Base-by-base conservation (phyloP, 2,329 filamentous ascomycete genomes). In the Tolypocladium cylindrosporum region DNA sequence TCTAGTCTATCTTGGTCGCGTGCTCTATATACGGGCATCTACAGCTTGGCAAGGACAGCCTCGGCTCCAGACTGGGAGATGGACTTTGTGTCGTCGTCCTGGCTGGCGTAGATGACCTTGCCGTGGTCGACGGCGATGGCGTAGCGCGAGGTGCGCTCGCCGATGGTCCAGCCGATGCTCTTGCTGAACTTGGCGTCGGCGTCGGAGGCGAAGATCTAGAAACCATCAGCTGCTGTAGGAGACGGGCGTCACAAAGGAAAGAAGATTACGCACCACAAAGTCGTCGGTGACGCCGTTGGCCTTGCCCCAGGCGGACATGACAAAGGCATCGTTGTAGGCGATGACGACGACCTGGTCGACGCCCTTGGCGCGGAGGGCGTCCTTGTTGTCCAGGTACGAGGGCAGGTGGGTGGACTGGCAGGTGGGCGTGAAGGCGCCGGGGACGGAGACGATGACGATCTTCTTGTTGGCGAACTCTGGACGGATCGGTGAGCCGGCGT, bases 261-360 rank as follows among this genome's bases (percentile, higher is more conserved):
- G 21, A 24, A 24, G 21, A 27, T 36, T 56, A 72, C 79, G 65
- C 65, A 83, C 80, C 63, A 84, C 79, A 59, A 72, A 80, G 65
- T 93, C 87, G 63, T 86, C 84, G 69, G 83, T 86, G 69, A 93
- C 79, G 56, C 81, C 80, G 76, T 95, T 93, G 69, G 91, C 90
- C 83, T 96, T 96, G 75, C 85, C 88, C 90, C 90, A 94, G 57
- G 89, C 90, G 67, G 85, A 87, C 89, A 93, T 93, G 73, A 96
- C 91, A 71, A 81, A 95, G 63, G 86, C 79, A 75, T 96, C 91
- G 75, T 96, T 96, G 79, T 79, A 87, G 60, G 90, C 89, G 68
- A 95, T 87, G 69, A 94, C 84, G 64, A 90, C 83, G 67, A 96
- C 84, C 62, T 88, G 74, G 74, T 96, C 91, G 64, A 95, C 88